A percentile compares a stretch with the other conserved stretches of the same genome.
phyloP scores from a whole-genome alignment of 768 basidiomycete species.

The Mycena rosella region DNA sequence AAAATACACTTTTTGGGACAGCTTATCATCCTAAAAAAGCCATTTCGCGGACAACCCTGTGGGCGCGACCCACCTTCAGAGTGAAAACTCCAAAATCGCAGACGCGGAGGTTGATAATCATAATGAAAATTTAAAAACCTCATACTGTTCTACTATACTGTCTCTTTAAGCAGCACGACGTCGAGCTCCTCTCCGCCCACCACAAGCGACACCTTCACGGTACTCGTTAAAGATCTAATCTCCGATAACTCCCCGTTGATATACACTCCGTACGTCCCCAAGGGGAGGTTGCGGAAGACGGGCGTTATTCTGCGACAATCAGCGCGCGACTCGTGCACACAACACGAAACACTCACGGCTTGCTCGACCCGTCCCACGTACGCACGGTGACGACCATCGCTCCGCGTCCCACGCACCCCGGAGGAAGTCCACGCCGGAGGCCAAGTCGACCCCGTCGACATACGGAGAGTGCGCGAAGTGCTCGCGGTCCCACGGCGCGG shows the following conservation, averaged over 20 bases:
- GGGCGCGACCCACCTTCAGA: no score
- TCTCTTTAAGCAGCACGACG: constrained; percentile 10
- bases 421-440: constrained; percentile 21
- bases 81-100: no score
- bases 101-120: no score
- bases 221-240: neutral
- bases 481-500: constrained; percentile 26
- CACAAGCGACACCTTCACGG: neutral
- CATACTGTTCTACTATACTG: neutral
- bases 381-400: constrained; percentile 29
- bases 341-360: constrained; percentile 6
- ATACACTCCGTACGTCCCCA: constrained; percentile 28
- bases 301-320: constrained; percentile 12
- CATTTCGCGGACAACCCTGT: no score
- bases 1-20: no score
- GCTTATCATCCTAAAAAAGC: no score
- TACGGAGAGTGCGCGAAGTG: constrained; percentile 9
- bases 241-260: neutral
- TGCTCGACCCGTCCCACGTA: constrained; percentile 22
- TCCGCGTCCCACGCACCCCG: constrained; percentile 29
- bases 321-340: neutral
- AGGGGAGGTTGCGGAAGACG: constrained; percentile 25
- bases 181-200: constrained; percentile 21
- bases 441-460: constrained; percentile 30
- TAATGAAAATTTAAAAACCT: no score